phyloP scores from a whole-genome alignment of 495 filamentous ascomycete genomes.

The Aspergillus heteromorphus region DNA sequence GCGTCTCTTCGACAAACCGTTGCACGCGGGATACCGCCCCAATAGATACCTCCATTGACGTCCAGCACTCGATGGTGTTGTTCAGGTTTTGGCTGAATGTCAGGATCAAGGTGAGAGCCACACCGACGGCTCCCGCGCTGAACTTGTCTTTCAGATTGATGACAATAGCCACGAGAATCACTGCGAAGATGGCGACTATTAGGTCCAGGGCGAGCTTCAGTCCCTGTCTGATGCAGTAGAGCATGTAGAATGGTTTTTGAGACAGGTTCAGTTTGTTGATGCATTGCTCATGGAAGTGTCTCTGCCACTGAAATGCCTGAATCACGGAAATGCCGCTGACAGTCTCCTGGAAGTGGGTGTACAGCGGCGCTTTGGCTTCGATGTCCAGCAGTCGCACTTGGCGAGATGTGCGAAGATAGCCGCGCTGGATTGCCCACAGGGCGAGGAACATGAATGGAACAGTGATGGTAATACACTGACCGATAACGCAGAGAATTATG shows the following conservation, averaged over 20 bases:
- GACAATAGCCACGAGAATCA: slow-evolving; percentile 43
- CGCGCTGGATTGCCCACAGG: slow-evolving; percentile 45
- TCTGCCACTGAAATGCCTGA: slow-evolving; percentile 60
- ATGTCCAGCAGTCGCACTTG: slow-evolving; percentile 56
- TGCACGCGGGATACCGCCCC: slow-evolving; percentile 45
- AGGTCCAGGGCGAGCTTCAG: slow-evolving; percentile 60
- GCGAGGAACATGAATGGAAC: slow-evolving; percentile 20
- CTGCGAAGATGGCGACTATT: slow-evolving; percentile 53
- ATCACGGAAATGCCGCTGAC: slow-evolving; percentile 65
- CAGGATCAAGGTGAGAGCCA: slow-evolving; percentile 56
- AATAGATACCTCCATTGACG: slow-evolving; percentile 46
- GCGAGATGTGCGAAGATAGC: slow-evolving; percentile 57
- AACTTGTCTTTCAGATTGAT: slow-evolving; percentile 24
- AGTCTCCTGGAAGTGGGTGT: slow-evolving; percentile 63
- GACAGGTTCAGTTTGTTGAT: slow-evolving; percentile 54
- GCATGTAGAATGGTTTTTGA: slow-evolving; percentile 50
- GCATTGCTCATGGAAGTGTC: slow-evolving; percentile 27
- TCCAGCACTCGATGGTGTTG: slow-evolving; percentile 41
- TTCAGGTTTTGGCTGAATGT: slow-evolving; percentile 42
- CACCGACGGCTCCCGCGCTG: slow-evolving; percentile 58
- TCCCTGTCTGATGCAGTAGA: slow-evolving; percentile 65
- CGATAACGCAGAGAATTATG: slow-evolving; percentile 20
- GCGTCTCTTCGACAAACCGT: slow-evolving; percentile 29
- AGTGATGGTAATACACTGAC: slow-evolving; percentile 20
- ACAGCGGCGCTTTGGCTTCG: slow-evolving; percentile 56